Percentiles rank a stretch among this genome's conserved stretches.
These are phyloP conservation scores for Boletellus deceptivus DNA, from an alignment of 1,284 basidiomycete species.

Conservation along the genomic window DNA sequence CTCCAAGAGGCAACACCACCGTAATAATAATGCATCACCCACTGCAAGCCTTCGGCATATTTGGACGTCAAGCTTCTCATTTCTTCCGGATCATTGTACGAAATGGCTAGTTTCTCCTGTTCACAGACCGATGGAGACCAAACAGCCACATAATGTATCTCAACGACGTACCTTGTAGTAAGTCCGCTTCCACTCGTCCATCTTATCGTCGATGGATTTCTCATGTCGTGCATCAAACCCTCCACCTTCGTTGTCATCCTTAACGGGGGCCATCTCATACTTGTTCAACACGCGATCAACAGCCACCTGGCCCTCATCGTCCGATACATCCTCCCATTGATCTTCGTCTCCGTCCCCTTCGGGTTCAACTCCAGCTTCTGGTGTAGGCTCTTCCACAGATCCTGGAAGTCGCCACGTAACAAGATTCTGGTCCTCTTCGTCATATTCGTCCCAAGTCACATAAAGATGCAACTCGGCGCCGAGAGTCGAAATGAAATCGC, in stretches of 20 bases:
- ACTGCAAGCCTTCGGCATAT: slow-evolving; percentile 95
- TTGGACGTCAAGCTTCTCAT: slow-evolving; percentile 71
- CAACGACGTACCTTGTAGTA: slow-evolving; percentile 78
- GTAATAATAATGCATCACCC: slow-evolving; percentile 99
- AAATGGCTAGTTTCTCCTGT: slow-evolving; percentile 82
- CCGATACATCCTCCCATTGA: slow-evolving; percentile 47
- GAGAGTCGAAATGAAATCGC: slow-evolving; percentile 73
- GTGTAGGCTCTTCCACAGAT: slow-evolving; percentile 41
- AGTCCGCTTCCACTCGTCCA: slow-evolving; percentile 87
- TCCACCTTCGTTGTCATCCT: slow-evolving; percentile 63
- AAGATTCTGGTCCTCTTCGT: slow-evolving; percentile 77
- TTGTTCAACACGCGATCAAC: slow-evolving; percentile 84
- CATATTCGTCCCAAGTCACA: slow-evolving; percentile 87
- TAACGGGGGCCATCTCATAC: slow-evolving; percentile 82
- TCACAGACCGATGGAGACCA: slow-evolving; percentile 1
- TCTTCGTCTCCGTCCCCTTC: slow-evolving; percentile 34
- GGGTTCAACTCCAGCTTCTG: slow-evolving; percentile 27
- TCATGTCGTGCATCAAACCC: slow-evolving; percentile 80
- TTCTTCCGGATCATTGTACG: slow-evolving; percentile 64
- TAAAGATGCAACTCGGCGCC: slow-evolving; percentile 74
- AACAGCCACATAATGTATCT: background rate
- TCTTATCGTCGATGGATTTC: slow-evolving; percentile 72
- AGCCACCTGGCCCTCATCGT: slow-evolving; percentile 62
- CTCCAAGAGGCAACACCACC: slow-evolving; percentile 96
- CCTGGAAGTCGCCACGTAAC: slow-evolving; percentile 63